Conservation (phyloP, 331 rosid species). For the Malus hybrid region DNA sequence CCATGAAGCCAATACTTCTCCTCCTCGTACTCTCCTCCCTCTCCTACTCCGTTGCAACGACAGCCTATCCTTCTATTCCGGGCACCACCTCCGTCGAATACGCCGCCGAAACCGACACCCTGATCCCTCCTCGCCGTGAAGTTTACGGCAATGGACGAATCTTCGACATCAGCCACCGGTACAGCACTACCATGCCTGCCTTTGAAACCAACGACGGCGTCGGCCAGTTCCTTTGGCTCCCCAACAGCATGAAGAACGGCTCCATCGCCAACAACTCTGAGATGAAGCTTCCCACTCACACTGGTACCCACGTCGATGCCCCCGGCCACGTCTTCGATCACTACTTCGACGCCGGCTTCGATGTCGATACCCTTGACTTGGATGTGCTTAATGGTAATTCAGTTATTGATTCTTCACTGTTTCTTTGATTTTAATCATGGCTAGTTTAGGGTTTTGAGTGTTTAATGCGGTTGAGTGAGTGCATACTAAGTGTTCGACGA, state of each 20-base stretch:
- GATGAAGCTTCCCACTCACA: constrained; percentile 60
- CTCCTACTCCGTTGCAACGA: constrained; percentile 13
- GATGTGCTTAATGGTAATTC: constrained; percentile 62
- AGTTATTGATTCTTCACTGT: constrained; percentile 18
- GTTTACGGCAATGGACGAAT: constrained; percentile 63
- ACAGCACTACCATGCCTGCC: constrained; percentile 47
- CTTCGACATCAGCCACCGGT: constrained; percentile 62
- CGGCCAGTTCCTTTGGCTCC: constrained; percentile 70
- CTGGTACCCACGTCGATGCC: constrained; percentile 86
- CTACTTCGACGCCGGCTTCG: constrained; percentile 84
- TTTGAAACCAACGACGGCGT: constrained; percentile 56
- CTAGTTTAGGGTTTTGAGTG: not conserved
- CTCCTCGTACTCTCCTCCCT: constrained; percentile 27
- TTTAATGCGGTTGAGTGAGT: not conserved
- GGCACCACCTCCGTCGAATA: constrained; percentile 32
- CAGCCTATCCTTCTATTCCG: constrained; percentile 62
- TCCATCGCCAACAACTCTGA: constrained; percentile 52
- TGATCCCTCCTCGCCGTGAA: constrained; percentile 67
- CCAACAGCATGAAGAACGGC: constrained; percentile 69
- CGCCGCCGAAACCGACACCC: constrained; percentile 3
- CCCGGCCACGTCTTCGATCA: constrained; percentile 74
- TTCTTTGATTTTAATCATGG: not conserved
- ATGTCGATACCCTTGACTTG: constrained; percentile 69
- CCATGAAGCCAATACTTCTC: constrained; percentile 13
- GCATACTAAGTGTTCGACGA: not conserved